Base-by-base conservation (phyloP, 495 filamentous ascomycete genomes). In the Alectoria sarmentosa region DNA sequence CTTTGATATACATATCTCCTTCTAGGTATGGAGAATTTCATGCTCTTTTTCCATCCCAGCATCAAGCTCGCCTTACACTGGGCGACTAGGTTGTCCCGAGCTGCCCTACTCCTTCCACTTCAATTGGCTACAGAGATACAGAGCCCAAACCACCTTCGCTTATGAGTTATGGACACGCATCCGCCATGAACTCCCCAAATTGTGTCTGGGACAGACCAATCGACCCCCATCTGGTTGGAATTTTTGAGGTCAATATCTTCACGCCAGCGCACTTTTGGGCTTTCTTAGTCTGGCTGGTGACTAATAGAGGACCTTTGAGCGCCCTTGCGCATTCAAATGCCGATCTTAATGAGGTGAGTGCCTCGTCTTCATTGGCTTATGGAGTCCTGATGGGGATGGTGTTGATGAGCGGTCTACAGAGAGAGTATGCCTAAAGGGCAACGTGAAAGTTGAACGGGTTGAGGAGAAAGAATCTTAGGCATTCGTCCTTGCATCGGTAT, bases 161-260 rank as follows among this genome's bases (percentile, higher is more conserved):
- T 78, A 76, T 21, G 85, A 88, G 30, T 80, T 96, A 0, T 88
- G 86, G 80, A 84, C 93, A 68, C 79, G 91, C 49, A 90, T 96
- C 67, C 77, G 90, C 30, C 82, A 84, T 32, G 90, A 96, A 77
- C 96, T 96, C 71, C 92, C 92, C 21, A 92, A 96, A 71, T 81
- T 96, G 23, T 83, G 90, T 95, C 67, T 95, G 83, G 80, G 87
- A 94, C 68, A 72, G 77, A 46, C 90, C 91, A 4, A 72, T 96
- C 9, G 92, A 92, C 0, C 92, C 92, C 4, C 92, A 96, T 69
- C 86, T 88, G 0, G 75, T 90, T 1, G 89, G 85, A 55, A 96
- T 96, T 92, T 83, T 96, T 68, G 92, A 96, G 74, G 92, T 96
- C 21, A 94, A 94, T 66, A 44, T 96, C 36, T 89, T 92, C 73